Base-by-base conservation (phyloP, 2,329 filamentous ascomycete species). In the Aspergillus hortae region DNA sequence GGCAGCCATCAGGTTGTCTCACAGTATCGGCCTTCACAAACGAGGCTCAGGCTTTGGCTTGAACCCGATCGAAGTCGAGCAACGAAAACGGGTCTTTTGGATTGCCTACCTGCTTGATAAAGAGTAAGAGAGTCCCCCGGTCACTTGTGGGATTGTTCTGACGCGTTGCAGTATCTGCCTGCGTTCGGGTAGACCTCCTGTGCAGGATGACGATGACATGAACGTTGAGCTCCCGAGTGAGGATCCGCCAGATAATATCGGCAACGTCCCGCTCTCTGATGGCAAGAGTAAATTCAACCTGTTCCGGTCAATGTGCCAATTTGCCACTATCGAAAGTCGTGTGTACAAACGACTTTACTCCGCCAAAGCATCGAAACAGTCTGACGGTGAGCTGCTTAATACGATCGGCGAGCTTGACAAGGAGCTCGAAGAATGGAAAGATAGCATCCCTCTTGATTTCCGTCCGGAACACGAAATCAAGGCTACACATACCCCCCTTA, bases 401-500 rank as follows among this genome's bases (percentile, higher is more conserved):
- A 95, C 91, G 0, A 99, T 99, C 61, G 92, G 94, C 44, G 92
- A 97, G 66, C 82, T 99, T 9, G 94, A 99, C 67, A 86, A 84
- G 64, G 85, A 91, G 63, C 74, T 99, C 4, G 94, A 99, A 68
- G 87, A 90, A 49, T 99, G 94, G 94, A 97, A 97, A 76, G 92
- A 97, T 66, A 85, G 81, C 47, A 97, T 99, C 49, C 92, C 94
- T 2, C 81, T 96, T 52, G 94, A 97, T 65, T 97, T 96, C 74
- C 84, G 94, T n/a, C 94, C 94, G 0, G 94, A 97, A 70, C 86
- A 96, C 67, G 92, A 96, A 71, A 97, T 99, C 71, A 92, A 91
- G 70, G 90, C 90, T 0, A 88, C 88, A 0, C 90, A 96, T 69
- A 95, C 91, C 0, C 92, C 92, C 1, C 79, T 97, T n/a, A 92